phyloP scores from a whole-genome alignment of 2,329 filamentous ascomycete genomes.

The Colletotrichum sublineola region DNA sequence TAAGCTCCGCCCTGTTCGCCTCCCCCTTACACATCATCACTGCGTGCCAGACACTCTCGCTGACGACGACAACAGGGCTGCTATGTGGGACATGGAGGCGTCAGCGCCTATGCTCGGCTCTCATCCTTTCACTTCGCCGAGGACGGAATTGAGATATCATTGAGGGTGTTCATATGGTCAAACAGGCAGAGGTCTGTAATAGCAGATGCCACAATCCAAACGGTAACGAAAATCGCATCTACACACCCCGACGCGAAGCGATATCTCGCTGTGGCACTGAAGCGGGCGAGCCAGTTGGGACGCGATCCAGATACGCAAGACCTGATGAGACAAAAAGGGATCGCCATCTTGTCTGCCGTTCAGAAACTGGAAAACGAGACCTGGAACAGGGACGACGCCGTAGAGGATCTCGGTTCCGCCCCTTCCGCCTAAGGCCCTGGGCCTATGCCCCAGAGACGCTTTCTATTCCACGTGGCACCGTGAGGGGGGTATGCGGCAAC shows the following conservation, averaged over 20 bases:
- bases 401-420: slow-evolving; percentile 74
- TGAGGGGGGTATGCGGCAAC: not conserved
- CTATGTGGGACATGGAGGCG: not conserved
- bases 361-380: slow-evolving; percentile 76
- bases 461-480: not conserved
- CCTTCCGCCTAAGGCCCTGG: not conserved
- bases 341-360: slow-evolving; percentile 52
- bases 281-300: not conserved
- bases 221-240: too few relatives aligned
- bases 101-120: slow-evolving; percentile 2
- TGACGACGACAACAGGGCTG: not conserved
- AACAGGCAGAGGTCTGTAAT: not conserved
- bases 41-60: not conserved
- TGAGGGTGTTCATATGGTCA: slow-evolving; percentile 12
- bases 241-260: too few relatives aligned
- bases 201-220: not conserved
- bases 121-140: not conserved
- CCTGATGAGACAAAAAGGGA: not conserved
- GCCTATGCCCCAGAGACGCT: too few relatives aligned
- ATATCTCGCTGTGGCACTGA: slow-evolving; percentile 18
- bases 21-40: not conserved
- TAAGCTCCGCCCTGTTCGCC: not conserved
- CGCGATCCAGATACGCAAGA: not conserved
- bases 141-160: not conserved
- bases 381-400: slow-evolving; percentile 79